phyloP scores from a whole-genome alignment of 306 rosid genomes.

The Fragaria iinumae region DNA sequence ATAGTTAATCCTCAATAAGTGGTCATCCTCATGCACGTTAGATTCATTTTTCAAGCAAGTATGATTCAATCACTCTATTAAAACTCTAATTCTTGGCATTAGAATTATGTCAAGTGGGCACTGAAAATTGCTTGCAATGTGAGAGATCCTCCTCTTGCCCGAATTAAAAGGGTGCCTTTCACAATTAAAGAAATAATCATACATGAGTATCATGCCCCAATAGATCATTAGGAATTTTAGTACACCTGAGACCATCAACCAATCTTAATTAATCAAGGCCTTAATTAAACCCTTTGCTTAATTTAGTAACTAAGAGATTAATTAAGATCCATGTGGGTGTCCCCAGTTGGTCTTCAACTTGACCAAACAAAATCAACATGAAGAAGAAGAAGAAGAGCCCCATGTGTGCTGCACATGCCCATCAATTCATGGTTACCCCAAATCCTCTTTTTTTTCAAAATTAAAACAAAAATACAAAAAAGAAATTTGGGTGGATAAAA shows the following conservation, averaged over 20 bases:
- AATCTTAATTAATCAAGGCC: background rate
- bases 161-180: background rate
- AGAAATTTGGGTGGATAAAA: background rate
- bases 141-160: conserved; percentile 1
- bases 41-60: background rate
- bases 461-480: conserved; percentile 1
- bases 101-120: background rate
- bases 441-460: conserved; percentile 5
- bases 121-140: conserved; percentile 4
- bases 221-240: background rate
- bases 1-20: background rate
- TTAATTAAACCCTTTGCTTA: background rate
- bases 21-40: background rate
- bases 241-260: background rate
- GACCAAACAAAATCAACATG: conserved; percentile 36
- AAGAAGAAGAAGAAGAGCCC: conserved; percentile 1
- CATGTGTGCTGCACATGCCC: conserved; percentile 54
- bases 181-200: background rate
- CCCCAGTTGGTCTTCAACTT: conserved; percentile 17
- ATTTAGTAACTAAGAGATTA: background rate
- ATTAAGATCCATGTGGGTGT: conserved; percentile 24
- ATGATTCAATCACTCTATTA: background rate
- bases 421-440: conserved; percentile 22
- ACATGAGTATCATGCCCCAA: background rate
- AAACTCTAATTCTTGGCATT: background rate